phyloP scores from a whole-genome alignment of 768 basidiomycete species.

The Boletus edulis region DNA sequence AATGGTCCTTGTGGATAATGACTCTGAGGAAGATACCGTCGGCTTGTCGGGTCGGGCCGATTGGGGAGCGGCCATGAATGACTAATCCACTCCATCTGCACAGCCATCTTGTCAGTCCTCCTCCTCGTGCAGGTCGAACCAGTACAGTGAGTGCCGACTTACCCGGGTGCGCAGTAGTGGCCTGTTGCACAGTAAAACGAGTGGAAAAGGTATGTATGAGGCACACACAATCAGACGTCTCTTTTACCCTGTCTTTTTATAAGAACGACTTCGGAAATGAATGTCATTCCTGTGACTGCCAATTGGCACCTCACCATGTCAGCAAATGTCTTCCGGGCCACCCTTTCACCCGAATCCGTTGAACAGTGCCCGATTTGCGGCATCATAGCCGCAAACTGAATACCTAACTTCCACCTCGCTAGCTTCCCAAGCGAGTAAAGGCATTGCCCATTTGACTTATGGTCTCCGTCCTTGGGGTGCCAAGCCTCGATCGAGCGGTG shows the following conservation, averaged over 20 bases:
- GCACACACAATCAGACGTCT: conserved; percentile 8
- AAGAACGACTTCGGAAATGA: conserved; percentile 33
- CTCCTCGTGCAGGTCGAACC: conserved; percentile 15
- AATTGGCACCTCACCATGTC: conserved; percentile 15
- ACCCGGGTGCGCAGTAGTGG: conserved; percentile 12
- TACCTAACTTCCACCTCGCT: conserved; percentile 15
- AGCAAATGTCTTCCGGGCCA: conserved; percentile 27
- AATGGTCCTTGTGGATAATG: conserved; percentile 19
- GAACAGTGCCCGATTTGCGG: conserved; percentile 21
- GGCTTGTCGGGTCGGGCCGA: conserved; percentile 38
- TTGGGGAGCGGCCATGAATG: conserved; percentile 23
- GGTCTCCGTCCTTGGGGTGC: conserved; percentile 22
- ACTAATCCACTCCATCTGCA: conserved; percentile 35
- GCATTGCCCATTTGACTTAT: conserved; percentile 35
- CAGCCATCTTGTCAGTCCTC: conserved; percentile 24
- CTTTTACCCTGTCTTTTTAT: conserved; percentile 28
- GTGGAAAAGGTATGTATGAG: conserved; percentile 24
- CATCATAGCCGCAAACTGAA: conserved; percentile 28
- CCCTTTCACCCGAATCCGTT: conserved; percentile 33
- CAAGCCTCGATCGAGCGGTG: conserved; percentile 19
- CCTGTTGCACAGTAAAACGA: conserved; percentile 3
- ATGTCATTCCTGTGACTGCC: conserved; percentile 31
- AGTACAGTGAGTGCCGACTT: conserved; percentile 14
- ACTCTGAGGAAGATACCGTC: conserved; percentile 32
- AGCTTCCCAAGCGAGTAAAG: conserved; percentile 18